phyloP scores from a whole-genome alignment of 2,329 filamentous ascomycete species.

The Sclerotiophoma versabilis region DNA sequence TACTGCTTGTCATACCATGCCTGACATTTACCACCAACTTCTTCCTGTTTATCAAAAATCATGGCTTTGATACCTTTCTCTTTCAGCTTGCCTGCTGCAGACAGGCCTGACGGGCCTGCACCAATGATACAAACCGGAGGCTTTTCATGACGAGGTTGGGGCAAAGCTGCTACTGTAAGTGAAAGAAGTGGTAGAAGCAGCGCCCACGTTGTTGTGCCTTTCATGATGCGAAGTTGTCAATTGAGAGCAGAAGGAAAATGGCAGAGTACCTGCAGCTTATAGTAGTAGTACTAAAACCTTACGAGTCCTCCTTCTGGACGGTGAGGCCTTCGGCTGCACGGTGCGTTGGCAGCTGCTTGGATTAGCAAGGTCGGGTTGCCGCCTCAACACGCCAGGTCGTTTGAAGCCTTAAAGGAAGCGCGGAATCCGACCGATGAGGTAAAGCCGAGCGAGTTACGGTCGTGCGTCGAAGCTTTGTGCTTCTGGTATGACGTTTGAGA shows the following conservation, averaged over 20 bases:
- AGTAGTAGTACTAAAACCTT: conserved; percentile 26
- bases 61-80: conserved; percentile 46
- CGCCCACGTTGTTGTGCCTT: conserved; percentile 30
- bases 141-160: conserved; percentile 30
- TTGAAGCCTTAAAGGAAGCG: conserved; percentile 30
- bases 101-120: conserved; percentile 47
- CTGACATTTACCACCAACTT: conserved; percentile 49
- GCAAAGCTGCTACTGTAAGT: conserved; percentile 36
- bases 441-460: conserved; percentile 27
- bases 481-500: conserved; percentile 37
- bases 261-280: conserved; percentile 37
- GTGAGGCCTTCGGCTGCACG: conserved; percentile 40
- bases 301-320: conserved; percentile 19
- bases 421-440: conserved; percentile 24
- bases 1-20: conserved; percentile 48
- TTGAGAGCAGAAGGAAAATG: conserved; percentile 23
- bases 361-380: conserved; percentile 32
- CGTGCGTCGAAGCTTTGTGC: conserved; percentile 38
- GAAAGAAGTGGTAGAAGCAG: conserved; percentile 32
- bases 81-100: conserved; percentile 43
- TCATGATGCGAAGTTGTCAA: conserved; percentile 26
- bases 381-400: conserved; percentile 37
- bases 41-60: conserved; percentile 46
- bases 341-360: conserved; percentile 45
- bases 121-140: conserved; percentile 49